Base-by-base conservation (phyloP, 2,329 filamentous ascomycete genomes). In the Cordyceps farinosa region DNA sequence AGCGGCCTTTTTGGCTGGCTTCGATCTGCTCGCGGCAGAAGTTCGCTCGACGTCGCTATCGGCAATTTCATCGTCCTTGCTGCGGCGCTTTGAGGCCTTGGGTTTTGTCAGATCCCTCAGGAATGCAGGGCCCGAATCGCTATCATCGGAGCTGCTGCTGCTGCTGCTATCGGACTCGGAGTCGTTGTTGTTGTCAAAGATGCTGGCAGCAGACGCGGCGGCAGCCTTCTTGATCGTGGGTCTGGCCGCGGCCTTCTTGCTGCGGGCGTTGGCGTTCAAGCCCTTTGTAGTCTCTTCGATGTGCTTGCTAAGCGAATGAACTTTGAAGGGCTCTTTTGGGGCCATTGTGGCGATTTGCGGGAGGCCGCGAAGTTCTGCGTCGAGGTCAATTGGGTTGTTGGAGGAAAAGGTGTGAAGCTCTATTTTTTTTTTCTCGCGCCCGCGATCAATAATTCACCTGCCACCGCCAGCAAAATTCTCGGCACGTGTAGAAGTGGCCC, bases 41-140 rank as follows among this genome's bases (percentile, higher is more conserved):
- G 70, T 71, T 61, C 73, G 74, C 65, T 78, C 77, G 68, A 67
- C 74, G 67, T 79, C 76, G 68, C 77, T 79, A 63, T 79, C 77
- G 69, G 76, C 76, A 64, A 79, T 78, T 65, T 78, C 77, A 29
- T 76, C 74, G 50, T 72, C 65, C 66, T 74, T 73, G 70, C 66
- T 70, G 64, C 69, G 72, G 61, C 70, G 67, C 62, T 70, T 71
- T 45, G 57, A 50, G 60, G 61, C 48, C 44, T 65, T 65, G 27
- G n/a, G n/a, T 32, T 66, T 64, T 45, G 58, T 61, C 44, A 77
- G 70, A 64, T 75, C 77, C 58, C 71, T 73, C 55, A 76, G 65
- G 38, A 78, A 73, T 44, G 73, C 68, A 22, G 65, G 62, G 45
- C 70, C 65, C 15, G 68, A 70, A 17, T 71, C 76, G 59, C 73